Percentiles rank a stretch among this genome's conserved stretches.
Evolutionary conservation across 306 rosid genomes (phyloP).

Genomic region (Lablab purpureus): DNA sequence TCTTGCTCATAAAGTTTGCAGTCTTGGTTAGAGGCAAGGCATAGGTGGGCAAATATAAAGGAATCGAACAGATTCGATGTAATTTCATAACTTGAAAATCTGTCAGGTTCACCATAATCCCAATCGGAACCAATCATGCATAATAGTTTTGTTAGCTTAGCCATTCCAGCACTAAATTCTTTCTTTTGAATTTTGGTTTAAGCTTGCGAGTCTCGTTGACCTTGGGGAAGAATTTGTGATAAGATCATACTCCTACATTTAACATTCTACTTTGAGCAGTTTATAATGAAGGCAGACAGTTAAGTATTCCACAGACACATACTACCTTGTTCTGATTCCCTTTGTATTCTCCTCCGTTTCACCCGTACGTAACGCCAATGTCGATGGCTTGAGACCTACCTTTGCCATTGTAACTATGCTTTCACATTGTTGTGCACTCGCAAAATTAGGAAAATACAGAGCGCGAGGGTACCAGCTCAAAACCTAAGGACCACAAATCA

Average conservation of each 20-base stretch:
- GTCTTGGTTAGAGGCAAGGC: constrained; percentile 30
- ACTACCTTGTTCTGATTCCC: constrained; percentile 90
- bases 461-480: constrained; percentile 94
- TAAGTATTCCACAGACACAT: constrained; percentile 28
- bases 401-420: constrained; percentile 63
- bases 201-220: constrained; percentile 14
- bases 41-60: constrained; percentile 16
- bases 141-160: constrained; percentile 17
- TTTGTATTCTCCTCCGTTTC: constrained; percentile 66
- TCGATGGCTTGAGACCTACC: constrained; percentile 71
- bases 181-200: not conserved
- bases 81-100: constrained; percentile 11
- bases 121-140: constrained; percentile 28
- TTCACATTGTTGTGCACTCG: constrained; percentile 79
- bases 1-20: constrained; percentile 15
- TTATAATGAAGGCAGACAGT: constrained; percentile 2
- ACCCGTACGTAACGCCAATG: constrained; percentile 72
- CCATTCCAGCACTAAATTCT: not conserved
- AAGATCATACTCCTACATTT: not conserved
- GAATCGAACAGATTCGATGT: constrained; percentile 15
- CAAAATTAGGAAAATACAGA: constrained; percentile 85
- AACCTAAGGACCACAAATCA: constrained; percentile 57
- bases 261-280: constrained; percentile 9
- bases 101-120: constrained; percentile 5
- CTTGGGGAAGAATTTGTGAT: constrained; percentile 2